Base-by-base conservation (phyloP, 768 basidiomycete genomes). In the Kwoniella mangroviensis region DNA sequence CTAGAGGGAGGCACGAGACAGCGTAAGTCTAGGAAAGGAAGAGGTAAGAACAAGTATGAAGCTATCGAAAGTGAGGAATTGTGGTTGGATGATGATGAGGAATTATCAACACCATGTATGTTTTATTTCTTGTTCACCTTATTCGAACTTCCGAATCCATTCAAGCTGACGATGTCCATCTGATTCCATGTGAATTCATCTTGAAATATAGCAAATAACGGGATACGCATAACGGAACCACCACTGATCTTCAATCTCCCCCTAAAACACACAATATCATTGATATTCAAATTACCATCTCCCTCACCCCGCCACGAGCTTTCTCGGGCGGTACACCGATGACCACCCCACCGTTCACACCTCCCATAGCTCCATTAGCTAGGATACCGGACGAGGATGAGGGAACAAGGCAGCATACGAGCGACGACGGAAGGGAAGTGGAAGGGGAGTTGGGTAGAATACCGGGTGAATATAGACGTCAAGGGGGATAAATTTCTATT, bases 251-350 rank as follows among this genome's bases (percentile, higher is more conserved):
- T 73, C 51, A 73, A 71, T 21, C 63, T 80, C 19, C 65, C 79
- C 1, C 63, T 77, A 5, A 45, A 55, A 21, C 76, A 80, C 58
- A 62, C 78, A 4, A 3, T 76, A 41, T 55, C 59, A 13, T 64
- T 80, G 19, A 67, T 80, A 15, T 55, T 74, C 13, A 63, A 69
- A 34, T 71, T 79, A 4, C 74, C 78, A 2, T 34, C 72, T 1
- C 78, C 78, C 4, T 40, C 53, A 12, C 70, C 70, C 70, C 73
- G 12, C 70, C 74, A 1, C 52, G 68, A 55, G 68, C 72, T 2
- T 74, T 79, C 54, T 67, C 78, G 3, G 78, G 78, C 15, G 74
- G 74, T 4, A 79, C 78, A 34, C 78, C 78, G 1, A 22, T 49
- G 9, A 49, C 60, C 41, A 58, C 65, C 19, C 63, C 69, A 17